Evolutionary conservation across 2,329 filamentous ascomycete species (phyloP).

Genomic region (Lithohypha guttulata): DNA sequence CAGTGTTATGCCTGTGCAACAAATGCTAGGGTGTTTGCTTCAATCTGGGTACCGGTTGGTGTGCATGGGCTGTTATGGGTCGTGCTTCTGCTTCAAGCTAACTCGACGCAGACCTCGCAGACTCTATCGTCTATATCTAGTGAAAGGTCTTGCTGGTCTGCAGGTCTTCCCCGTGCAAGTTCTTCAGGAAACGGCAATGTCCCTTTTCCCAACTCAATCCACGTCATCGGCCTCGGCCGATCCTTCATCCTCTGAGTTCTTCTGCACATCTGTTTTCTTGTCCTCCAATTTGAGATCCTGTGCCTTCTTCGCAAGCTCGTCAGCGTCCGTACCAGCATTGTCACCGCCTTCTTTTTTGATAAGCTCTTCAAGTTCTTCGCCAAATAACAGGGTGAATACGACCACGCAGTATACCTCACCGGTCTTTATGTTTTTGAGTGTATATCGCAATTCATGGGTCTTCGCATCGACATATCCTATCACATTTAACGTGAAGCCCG

Average conservation of each 20-base stretch:
- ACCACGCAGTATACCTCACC: conserved; percentile 69
- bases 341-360: conserved; percentile 14
- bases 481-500: conserved; percentile 28
- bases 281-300: background rate
- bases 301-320: conserved; percentile 1
- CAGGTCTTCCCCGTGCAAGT: too few relatives aligned
- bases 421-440: conserved; percentile 69
- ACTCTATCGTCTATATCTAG: too few relatives aligned
- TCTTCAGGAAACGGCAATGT: too few relatives aligned
- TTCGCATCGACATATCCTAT: conserved; percentile 44
- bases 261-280: background rate
- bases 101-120: too few relatives aligned
- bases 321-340: background rate
- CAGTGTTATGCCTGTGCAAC: too few relatives aligned
- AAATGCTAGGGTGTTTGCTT: too few relatives aligned
- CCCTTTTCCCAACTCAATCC: background rate
- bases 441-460: conserved; percentile 81
- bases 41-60: too few relatives aligned
- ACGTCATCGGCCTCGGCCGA: conserved; percentile 2
- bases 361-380: conserved; percentile 21
- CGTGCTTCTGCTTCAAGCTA: too few relatives aligned
- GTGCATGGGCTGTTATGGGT: too few relatives aligned
- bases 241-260: background rate
- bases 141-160: too few relatives aligned
- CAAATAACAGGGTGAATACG: conserved; percentile 60